Conservation (phyloP, 768 basidiomycete species). For the Tephrocybe sp. region DNA sequence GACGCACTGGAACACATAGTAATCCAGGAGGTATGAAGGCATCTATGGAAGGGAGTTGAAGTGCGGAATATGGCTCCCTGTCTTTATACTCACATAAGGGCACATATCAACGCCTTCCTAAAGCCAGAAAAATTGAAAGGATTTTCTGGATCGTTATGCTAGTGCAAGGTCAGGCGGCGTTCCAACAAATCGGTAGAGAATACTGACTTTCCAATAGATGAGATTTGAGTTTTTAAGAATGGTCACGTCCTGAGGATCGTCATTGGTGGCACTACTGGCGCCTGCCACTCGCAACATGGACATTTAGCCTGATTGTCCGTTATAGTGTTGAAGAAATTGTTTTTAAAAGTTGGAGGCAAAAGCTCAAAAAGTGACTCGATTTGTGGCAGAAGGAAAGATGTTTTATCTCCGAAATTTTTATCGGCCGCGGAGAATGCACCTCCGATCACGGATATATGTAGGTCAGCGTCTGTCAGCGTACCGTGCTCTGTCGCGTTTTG, state of each 20-base stretch:
- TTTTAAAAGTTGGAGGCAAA: neutral
- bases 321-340: too few species aligned
- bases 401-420: neutral
- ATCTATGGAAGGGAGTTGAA: slow-evolving; percentile 3
- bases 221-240: slow-evolving; percentile 14
- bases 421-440: neutral
- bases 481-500: too few species aligned
- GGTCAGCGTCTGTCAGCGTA: too few species aligned
- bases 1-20: slow-evolving; percentile 20
- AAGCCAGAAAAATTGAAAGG: slow-evolving; percentile 21
- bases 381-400: too few species aligned
- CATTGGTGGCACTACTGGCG: too few species aligned
- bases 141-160: slow-evolving; percentile 20
- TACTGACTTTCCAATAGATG: slow-evolving; percentile 18
- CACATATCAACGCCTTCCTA: slow-evolving; percentile 19
- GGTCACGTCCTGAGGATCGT: too few species aligned
- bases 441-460: too few species aligned
- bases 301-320: too few species aligned
- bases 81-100: slow-evolving; percentile 11
- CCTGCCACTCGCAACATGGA: too few species aligned
- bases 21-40: slow-evolving; percentile 16
- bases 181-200: neutral
- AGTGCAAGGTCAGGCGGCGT: neutral
- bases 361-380: neutral
- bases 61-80: neutral